A percentile compares a stretch with the other conserved stretches of the same genome.
Conservation (phyloP, 2,329 filamentous ascomycete genomes). For the Cytospora paraplurivora region DNA sequence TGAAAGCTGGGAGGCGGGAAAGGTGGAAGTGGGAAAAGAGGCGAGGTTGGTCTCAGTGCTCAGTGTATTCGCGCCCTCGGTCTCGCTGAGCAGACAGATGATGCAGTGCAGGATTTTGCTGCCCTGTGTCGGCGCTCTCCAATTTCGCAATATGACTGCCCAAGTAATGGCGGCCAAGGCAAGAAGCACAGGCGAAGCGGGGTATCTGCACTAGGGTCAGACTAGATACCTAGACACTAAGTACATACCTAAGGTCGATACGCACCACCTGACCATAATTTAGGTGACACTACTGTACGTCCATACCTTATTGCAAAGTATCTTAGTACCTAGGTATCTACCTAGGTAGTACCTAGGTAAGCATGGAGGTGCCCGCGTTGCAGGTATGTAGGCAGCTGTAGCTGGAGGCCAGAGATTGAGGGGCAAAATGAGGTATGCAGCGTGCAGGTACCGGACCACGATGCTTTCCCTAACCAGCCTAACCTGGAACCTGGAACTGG, state of each 20-base stretch:
- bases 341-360: too few relatives aligned
- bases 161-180: background rate
- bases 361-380: background rate
- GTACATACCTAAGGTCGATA: too few relatives aligned
- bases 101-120: background rate
- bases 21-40: background rate
- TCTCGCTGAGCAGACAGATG: background rate
- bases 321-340: background rate
- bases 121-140: conserved; percentile 3
- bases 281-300: too few relatives aligned
- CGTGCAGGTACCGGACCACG: background rate
- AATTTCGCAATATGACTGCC: background rate
- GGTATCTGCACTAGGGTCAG: background rate
- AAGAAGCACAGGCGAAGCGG: background rate
- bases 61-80: background rate
- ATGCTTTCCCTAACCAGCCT: background rate
- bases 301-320: background rate
- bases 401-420: too few relatives aligned
- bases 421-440: background rate
- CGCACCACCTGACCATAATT: too few relatives aligned
- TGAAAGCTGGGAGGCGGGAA: background rate
- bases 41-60: background rate
- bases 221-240: background rate
- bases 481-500: background rate
- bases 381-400: background rate